phyloP scores from a whole-genome alignment of 768 basidiomycete genomes.

The Boletus fagicola region DNA sequence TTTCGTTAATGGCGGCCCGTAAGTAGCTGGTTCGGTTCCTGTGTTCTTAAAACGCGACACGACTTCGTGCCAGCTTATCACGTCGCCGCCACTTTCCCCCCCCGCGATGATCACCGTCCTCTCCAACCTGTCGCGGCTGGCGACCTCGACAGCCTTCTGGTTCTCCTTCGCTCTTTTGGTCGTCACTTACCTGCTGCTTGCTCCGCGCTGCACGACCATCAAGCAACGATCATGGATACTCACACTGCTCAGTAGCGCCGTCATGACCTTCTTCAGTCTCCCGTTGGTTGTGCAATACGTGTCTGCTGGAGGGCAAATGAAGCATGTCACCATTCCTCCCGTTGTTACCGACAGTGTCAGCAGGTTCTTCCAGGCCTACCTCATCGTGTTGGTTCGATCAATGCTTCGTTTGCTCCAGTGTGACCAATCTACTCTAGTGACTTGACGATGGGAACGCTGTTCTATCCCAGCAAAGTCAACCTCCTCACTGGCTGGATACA shows the following conservation, averaged over 20 bases:
- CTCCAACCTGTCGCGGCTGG: conserved; percentile 17
- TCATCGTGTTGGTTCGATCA: conserved; percentile 32
- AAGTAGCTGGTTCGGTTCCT: conserved; percentile 16
- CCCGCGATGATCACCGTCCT: conserved; percentile 24
- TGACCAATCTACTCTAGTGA: conserved; percentile 35
- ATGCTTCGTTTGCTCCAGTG: conserved; percentile 8
- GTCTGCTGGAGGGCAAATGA: conserved; percentile 26
- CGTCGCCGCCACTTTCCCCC: conserved; percentile 19
- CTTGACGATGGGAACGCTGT: conserved; percentile 42
- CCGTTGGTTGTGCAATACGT: conserved; percentile 38
- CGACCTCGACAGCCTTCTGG: conserved; percentile 26
- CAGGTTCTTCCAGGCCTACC: conserved; percentile 48
- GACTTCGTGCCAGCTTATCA: conserved; percentile 13
- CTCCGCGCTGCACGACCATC: conserved; percentile 31
- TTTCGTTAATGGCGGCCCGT: conserved; percentile 10
- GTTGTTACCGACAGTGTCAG: conserved; percentile 25
- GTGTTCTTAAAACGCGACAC: conserved; percentile 24
- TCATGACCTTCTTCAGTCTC: conserved; percentile 42
- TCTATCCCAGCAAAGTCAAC: conserved; percentile 48
- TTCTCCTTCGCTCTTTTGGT: conserved; percentile 17
- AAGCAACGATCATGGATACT: conserved; percentile 51
- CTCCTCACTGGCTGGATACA: conserved; percentile 57
- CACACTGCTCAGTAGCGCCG: conserved; percentile 38
- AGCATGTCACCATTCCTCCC: conserved; percentile 21
- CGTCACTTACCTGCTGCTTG: conserved; percentile 31